Percentiles rank a stretch among this genome's conserved stretches.
phyloP scores from a whole-genome alignment of 768 basidiomycete species.

The Floccularia luteovirens region DNA sequence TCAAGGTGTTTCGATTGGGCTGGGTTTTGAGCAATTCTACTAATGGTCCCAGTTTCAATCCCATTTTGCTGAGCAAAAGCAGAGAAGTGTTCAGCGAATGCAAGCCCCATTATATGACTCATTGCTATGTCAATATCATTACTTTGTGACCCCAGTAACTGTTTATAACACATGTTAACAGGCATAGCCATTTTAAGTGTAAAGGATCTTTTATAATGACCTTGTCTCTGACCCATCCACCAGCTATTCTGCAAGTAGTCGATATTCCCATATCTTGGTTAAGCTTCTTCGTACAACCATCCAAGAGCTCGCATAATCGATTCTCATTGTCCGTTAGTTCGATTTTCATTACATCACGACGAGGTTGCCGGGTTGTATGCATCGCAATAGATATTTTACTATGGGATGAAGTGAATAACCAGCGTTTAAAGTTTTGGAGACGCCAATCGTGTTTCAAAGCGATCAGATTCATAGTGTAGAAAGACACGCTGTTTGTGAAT shows the following conservation, averaged over 20 bases:
- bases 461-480: no score
- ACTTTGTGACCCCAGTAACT: constrained; percentile 78
- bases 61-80: constrained; percentile 47
- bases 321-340: constrained; percentile 62
- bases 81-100: constrained; percentile 78
- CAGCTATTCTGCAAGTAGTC: constrained; percentile 83
- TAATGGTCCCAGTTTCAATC: constrained; percentile 50
- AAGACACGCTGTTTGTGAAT: no score
- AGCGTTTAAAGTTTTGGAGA: no score
- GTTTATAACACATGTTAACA: constrained; percentile 7
- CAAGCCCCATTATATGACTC: constrained; percentile 79
- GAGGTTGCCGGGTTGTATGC: no score
- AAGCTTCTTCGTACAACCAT: constrained; percentile 63
- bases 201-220: constrained; percentile 26
- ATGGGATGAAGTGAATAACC: no score
- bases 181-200: constrained; percentile 2
- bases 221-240: constrained; percentile 99
- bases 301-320: constrained; percentile 67
- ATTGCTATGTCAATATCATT: constrained; percentile 94
- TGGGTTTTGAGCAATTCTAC: constrained; percentile 88
- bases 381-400: no score
- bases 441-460: no score
- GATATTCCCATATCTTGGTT: constrained; percentile 41
- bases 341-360: constrained; percentile 35
- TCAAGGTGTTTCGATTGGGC: constrained; percentile 98